Conservation (phyloP, 345 rosid genomes). For the Populus alba region DNA sequence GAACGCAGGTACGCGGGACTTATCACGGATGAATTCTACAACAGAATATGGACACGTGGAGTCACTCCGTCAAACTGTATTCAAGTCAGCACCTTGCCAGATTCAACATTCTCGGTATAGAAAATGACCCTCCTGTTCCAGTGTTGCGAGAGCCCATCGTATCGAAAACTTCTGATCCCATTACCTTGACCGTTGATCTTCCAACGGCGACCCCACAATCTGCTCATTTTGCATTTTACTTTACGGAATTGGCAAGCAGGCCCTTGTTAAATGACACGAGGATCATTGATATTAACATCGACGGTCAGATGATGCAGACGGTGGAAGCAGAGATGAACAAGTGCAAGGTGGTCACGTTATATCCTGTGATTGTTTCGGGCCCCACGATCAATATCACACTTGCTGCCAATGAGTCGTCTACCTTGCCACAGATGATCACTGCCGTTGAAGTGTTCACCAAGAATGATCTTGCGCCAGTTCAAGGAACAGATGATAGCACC, state of each 20-base stretch:
- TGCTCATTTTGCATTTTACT: constrained; percentile 20
- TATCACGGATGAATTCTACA: constrained; percentile 4
- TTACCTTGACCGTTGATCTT: constrained; percentile 6
- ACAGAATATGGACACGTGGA: constrained; percentile 22
- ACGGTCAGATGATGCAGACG: constrained; percentile 9
- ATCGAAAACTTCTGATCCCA: not conserved
- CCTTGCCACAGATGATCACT: not conserved
- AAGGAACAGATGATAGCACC: not conserved
- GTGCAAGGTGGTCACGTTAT: not conserved
- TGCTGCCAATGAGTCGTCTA: not conserved
- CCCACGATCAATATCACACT: not conserved
- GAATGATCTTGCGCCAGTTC: not conserved
- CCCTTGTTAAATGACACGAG: constrained; percentile 7
- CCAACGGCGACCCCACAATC: not conserved
- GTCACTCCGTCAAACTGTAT: constrained; percentile 3
- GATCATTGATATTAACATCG: constrained; percentile 11
- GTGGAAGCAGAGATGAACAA: not conserved
- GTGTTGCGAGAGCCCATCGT: constrained; percentile 2
- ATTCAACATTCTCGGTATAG: not conserved
- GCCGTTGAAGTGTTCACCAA: constrained; percentile 1
- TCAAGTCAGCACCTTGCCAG: not conserved
- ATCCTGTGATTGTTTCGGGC: not conserved
- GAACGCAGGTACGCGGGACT: constrained; percentile 1
- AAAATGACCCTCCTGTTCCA: constrained; percentile 11
- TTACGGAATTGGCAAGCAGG: not conserved